Conservation (phyloP, 2,329 filamentous ascomycete genomes). For the Stagonosporopsis chrysanthemi region DNA sequence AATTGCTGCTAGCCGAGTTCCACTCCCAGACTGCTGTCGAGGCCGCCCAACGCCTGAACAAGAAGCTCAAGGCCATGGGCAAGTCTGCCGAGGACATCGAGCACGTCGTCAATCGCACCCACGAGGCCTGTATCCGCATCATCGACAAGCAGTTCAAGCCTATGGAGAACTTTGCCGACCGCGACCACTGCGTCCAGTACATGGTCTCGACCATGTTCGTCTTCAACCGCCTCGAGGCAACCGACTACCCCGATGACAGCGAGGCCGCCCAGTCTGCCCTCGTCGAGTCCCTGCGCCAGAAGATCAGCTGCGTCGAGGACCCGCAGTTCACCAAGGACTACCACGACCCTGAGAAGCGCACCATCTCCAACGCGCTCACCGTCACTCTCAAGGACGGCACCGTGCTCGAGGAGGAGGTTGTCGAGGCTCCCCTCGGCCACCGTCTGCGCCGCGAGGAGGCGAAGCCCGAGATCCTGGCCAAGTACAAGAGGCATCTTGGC, state of each 20-base stretch:
- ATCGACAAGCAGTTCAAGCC: constrained; percentile 99
- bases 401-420: constrained; percentile 84
- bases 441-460: constrained; percentile 91
- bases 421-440: constrained; percentile 95
- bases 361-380: constrained; percentile 95
- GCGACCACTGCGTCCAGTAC: constrained; percentile 98
- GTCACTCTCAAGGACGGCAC: constrained; percentile 96
- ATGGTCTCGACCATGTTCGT: constrained; percentile 97
- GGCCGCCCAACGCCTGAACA: constrained; percentile 86
- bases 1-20: constrained; percentile 74
- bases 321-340: constrained; percentile 94
- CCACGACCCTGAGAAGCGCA: constrained; percentile 90
- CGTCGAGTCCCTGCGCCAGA: constrained; percentile 88
- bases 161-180: constrained; percentile 99
- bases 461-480: constrained; percentile 94
- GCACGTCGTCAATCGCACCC: constrained; percentile 89
- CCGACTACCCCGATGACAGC: constrained; percentile 89
- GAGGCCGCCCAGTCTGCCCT: constrained; percentile 91
- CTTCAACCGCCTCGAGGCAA: constrained; percentile 91
- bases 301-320: constrained; percentile 96
- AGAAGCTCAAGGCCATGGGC: constrained; percentile 80
- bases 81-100: constrained; percentile 93
- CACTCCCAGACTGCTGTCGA: constrained; percentile 99
- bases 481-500: constrained; percentile 91
- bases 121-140: constrained; percentile 98